phyloP scores from a whole-genome alignment of 441 rosid genomes.

The Melastoma candidum region DNA sequence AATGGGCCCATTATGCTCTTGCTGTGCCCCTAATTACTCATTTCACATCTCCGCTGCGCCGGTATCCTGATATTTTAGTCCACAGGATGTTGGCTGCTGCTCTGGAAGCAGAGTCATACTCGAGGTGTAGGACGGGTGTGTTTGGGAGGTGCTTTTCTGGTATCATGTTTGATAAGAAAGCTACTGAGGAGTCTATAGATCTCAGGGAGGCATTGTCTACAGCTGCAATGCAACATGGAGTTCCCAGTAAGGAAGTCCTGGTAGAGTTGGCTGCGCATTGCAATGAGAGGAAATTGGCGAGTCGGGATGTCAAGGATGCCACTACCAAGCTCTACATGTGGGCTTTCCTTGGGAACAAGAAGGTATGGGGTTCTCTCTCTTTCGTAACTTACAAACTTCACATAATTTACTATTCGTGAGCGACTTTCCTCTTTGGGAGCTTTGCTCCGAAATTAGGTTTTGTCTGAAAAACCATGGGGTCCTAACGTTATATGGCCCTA shows the following conservation, averaged over 20 bases:
- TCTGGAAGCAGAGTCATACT: conserved; percentile 62
- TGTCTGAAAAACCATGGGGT: background rate
- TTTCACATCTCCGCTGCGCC: conserved; percentile 87
- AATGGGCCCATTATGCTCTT: conserved; percentile 85
- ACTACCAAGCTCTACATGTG: conserved; percentile 81
- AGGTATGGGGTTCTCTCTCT: conserved; percentile 31
- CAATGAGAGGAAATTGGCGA: conserved; percentile 58
- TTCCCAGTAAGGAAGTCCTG: conserved; percentile 43
- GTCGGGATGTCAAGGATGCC: conserved; percentile 71
- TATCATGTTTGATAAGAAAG: conserved; percentile 43
- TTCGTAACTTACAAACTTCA: background rate
- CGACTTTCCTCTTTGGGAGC: no score
- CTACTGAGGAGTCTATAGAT: conserved; percentile 41
- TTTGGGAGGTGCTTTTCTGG: conserved; percentile 47
- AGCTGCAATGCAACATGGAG: conserved; percentile 55
- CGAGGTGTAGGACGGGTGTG: conserved; percentile 20
- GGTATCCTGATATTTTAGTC: conserved; percentile 84
- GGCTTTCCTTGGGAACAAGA: conserved; percentile 60
- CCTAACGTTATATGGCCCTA: background rate
- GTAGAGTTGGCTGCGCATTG: conserved; percentile 54
- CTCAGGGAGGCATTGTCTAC: conserved; percentile 46
- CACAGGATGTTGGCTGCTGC: conserved; percentile 82
- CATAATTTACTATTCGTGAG: background rate
- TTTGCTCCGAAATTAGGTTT: no score
- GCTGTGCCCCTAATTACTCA: conserved; percentile 87